Evolutionary conservation across 371 early-diverging fungal genomes (phyloP).

Genomic region (Funneliformis caledonium): DNA sequence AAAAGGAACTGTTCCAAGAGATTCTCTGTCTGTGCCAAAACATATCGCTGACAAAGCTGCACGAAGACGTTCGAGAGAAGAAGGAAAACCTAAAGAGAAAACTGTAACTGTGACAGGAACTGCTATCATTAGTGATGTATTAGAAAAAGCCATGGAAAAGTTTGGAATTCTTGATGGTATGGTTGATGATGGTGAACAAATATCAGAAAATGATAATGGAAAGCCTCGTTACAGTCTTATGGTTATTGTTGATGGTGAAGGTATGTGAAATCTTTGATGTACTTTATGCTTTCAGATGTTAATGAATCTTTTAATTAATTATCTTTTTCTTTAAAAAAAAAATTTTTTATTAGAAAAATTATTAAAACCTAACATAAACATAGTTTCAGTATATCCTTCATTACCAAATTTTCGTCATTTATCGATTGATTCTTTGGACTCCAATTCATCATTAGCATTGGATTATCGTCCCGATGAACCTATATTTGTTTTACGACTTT

Average conservation of each 20-base stretch:
- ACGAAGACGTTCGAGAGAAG: conserved; percentile 18
- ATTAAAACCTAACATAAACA: not conserved
- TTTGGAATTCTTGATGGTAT: conserved; percentile 36
- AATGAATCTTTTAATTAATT: not conserved
- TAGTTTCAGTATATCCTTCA: conserved; percentile 9
- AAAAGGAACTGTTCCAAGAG: conserved; percentile 26
- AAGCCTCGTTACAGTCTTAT: conserved; percentile 17
- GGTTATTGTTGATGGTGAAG: conserved; percentile 28
- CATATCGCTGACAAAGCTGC: conserved; percentile 30
- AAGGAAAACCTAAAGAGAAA: conserved; percentile 37
- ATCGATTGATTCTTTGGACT: conserved; percentile 36
- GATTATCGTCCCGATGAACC: conserved; percentile 39
- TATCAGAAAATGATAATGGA: conserved; percentile 24
- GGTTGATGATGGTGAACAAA: conserved; percentile 28
- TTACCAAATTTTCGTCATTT: conserved; percentile 19
- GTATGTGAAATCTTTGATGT: not conserved
- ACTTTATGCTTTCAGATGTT: not conserved
- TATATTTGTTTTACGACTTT: conserved; percentile 36
- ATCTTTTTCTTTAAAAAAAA: not conserved
- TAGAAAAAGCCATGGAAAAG: conserved; percentile 27
- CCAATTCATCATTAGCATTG: conserved; percentile 5
- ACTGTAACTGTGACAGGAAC: not conserved
- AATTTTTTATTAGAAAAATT: conserved; percentile 18
- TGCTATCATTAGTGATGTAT: conserved; percentile 19
- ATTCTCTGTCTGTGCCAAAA: conserved; percentile 35